Conservation (phyloP, 495 filamentous ascomycete genomes). For the Beverwykella pulmonaria region DNA sequence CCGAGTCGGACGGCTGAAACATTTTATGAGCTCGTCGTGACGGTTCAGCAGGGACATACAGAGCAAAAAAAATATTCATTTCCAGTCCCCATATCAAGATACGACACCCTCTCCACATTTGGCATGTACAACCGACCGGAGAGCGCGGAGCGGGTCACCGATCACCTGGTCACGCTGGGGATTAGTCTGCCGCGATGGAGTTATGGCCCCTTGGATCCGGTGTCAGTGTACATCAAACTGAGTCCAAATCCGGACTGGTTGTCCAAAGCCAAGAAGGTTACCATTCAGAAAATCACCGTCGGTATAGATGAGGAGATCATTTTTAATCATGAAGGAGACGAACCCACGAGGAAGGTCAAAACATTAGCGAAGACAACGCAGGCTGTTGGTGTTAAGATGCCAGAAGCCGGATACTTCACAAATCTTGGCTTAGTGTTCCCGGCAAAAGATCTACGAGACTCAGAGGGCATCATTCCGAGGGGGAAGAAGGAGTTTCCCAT, state of each 20-base stretch:
- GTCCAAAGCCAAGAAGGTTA: conserved; percentile 85
- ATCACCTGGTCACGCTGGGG: conserved; percentile 88
- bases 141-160: conserved; percentile 76
- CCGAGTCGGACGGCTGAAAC: conserved; percentile 92
- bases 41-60: conserved; percentile 83
- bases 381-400: conserved; percentile 75
- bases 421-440: conserved; percentile 91
- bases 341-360: conserved; percentile 88
- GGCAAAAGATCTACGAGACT: conserved; percentile 82
- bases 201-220: conserved; percentile 92
- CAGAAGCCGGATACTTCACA: conserved; percentile 84
- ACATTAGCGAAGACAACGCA: conserved; percentile 83
- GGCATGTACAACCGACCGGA: conserved; percentile 99
- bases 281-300: conserved; percentile 90
- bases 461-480: conserved; percentile 83
- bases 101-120: conserved; percentile 96
- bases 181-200: conserved; percentile 94
- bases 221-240: conserved; percentile 91
- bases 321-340: conserved; percentile 97
- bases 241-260: conserved; percentile 91
- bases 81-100: conserved; percentile 86
- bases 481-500: conserved; percentile 85
- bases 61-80: conserved; percentile 89
- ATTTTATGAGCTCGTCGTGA: conserved; percentile 94
- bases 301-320: conserved; percentile 96